A percentile compares a stretch with the other conserved stretches of the same genome.
Evolutionary conservation across 2,329 filamentous ascomycete genomes (phyloP).

Genomic region (Fusarium phyllophilum): DNA sequence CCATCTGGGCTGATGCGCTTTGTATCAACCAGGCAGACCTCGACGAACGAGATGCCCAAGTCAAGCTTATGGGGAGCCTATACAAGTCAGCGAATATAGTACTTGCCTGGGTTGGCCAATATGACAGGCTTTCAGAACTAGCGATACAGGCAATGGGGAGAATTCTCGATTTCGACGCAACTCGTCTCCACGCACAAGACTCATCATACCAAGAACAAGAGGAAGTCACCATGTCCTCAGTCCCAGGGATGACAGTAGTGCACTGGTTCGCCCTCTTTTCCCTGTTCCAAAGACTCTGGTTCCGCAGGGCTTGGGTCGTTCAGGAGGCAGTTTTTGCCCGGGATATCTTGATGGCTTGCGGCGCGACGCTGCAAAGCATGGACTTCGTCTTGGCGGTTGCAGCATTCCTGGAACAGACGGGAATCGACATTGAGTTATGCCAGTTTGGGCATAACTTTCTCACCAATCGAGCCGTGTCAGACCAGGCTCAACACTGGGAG

Average conservation of each 20-base stretch:
- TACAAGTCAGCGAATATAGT: not conserved
- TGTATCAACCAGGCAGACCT: not conserved
- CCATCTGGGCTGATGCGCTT: not conserved
- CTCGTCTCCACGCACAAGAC: not conserved
- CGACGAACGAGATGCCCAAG: not conserved
- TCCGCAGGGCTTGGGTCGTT: not conserved
- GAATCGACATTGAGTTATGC: not conserved
- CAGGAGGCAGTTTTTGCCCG: not conserved
- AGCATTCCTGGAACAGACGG: not conserved
- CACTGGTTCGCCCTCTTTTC: not conserved
- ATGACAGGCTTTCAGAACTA: not conserved
- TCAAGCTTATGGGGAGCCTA: not conserved
- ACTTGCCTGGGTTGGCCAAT: not conserved
- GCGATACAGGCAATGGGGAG: not conserved
- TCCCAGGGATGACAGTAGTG: not conserved
- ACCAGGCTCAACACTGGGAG: not conserved
- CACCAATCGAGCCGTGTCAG: not conserved
- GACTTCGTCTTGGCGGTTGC: not conserved
- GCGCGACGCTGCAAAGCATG: not conserved
- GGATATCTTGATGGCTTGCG: not conserved
- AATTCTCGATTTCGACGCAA: not conserved
- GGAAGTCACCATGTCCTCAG: not conserved
- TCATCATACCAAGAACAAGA: not conserved
- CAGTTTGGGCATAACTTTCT: not conserved
- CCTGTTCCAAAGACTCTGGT: not conserved